Percentiles rank a stretch among this genome's conserved stretches.
These are phyloP conservation scores for Chenopodium album DNA, from an alignment of 148 eudicot genomes.

Conservation along the genomic window DNA sequence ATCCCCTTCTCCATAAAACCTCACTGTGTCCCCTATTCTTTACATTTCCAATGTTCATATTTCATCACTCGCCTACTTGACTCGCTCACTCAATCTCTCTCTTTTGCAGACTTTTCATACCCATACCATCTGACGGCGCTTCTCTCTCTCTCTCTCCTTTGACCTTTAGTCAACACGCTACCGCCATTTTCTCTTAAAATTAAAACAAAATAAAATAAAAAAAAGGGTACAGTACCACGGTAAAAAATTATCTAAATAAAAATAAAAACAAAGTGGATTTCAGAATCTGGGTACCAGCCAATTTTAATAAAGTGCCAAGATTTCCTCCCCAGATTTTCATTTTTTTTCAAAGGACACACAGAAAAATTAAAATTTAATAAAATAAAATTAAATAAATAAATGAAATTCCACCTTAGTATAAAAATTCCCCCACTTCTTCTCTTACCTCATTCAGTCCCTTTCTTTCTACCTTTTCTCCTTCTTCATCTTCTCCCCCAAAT, in stretches of 20 bases:
- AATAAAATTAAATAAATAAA: background rate
- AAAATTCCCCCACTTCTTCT: constrained; percentile 18
- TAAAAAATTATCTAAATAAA: background rate
- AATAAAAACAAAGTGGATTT: constrained; percentile 36
- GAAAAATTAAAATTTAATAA: background rate
- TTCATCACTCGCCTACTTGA: constrained; percentile 14
- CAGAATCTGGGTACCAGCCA: constrained; percentile 30
- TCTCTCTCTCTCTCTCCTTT: background rate
- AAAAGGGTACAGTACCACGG: background rate
- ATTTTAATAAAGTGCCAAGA: constrained; percentile 32
- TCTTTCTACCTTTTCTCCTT: background rate
- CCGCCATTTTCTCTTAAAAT: background rate
- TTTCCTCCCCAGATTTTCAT: constrained; percentile 20
- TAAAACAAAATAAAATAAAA: background rate
- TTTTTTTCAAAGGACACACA: background rate
- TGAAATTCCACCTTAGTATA: constrained; percentile 6
- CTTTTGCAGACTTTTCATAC: constrained; percentile 18
- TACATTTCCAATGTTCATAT: background rate
- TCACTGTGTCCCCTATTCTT: background rate
- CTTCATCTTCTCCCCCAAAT: background rate
- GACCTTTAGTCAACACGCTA: constrained; percentile 28
- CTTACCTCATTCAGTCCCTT: background rate
- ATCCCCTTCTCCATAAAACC: too few relatives aligned
- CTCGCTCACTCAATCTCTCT: background rate
- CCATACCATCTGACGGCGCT: constrained; percentile 23